phyloP scores from a whole-genome alignment of 176 grass and related monocot genomes.

The Triticum timopheevii region DNA sequence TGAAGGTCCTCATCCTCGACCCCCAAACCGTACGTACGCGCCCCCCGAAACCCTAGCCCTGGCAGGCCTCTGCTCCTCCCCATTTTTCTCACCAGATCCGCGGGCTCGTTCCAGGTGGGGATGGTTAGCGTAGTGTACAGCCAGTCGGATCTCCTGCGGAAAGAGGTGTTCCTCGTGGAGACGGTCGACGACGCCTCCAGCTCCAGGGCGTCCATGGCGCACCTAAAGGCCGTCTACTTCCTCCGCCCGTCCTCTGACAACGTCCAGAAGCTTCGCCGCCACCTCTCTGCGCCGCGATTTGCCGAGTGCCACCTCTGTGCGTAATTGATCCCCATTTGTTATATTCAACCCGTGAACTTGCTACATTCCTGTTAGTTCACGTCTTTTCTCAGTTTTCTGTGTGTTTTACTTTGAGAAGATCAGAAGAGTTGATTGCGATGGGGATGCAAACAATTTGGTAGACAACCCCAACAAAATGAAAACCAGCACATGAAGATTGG shows the following conservation, averaged over 20 bases:
- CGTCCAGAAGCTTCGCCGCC: conserved; percentile 86
- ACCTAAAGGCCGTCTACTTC: conserved; percentile 96
- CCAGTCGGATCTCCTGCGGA: conserved; percentile 86
- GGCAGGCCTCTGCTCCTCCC: not conserved
- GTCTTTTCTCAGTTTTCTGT: not conserved
- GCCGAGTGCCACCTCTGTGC: conserved; percentile 90
- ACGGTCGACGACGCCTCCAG: conserved; percentile 82
- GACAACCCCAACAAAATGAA: not conserved
- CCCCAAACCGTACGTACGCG: conserved; percentile 54
- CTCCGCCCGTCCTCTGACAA: conserved; percentile 78
- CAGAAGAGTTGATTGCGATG: not conserved
- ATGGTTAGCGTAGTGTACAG: conserved; percentile 97
- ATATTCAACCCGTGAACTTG: not conserved
- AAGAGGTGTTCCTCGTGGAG: conserved; percentile 97
- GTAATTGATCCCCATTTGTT: conserved; percentile 7
- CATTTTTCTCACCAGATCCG: conserved; percentile 24
- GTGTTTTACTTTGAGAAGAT: not conserved
- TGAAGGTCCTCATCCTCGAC: conserved; percentile 97
- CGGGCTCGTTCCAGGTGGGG: conserved; percentile 55
- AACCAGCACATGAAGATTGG: not conserved
- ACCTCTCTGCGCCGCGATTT: conserved; percentile 77
- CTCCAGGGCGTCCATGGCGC: conserved; percentile 81
- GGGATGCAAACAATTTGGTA: conserved; percentile 5
- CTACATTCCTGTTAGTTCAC: not conserved
- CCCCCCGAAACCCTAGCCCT: not conserved